Percentiles rank a stretch among this genome's conserved stretches.
Evolutionary conservation across 345 rosid species (phyloP).

Genomic region (Citrus maxima): DNA sequence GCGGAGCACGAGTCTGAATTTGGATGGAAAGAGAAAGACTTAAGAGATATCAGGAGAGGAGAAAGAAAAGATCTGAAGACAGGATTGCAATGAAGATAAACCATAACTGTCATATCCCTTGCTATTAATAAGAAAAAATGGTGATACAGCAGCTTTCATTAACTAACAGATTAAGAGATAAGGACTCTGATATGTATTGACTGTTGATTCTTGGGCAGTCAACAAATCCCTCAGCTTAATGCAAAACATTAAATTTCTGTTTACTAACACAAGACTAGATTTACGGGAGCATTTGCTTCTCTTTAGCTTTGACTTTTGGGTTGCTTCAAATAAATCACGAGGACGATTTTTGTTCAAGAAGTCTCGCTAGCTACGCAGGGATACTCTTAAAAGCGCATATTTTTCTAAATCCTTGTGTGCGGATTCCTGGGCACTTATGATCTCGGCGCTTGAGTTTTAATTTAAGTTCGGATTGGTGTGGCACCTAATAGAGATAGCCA

Average conservation of each 20-base stretch:
- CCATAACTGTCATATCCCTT: neutral
- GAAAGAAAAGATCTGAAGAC: neutral
- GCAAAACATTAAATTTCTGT: neutral
- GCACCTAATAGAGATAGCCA: too few species aligned
- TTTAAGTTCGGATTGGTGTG: too few species aligned
- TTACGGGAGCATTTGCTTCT: neutral
- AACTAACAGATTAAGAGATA: constrained; percentile 6
- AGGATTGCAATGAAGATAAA: neutral
- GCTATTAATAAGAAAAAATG: neutral
- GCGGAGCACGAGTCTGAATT: neutral
- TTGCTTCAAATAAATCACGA: neutral
- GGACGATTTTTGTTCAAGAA: neutral
- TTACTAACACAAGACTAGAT: neutral
- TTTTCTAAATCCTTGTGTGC: too few species aligned
- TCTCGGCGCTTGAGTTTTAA: too few species aligned
- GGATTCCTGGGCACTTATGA: too few species aligned
- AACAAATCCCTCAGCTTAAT: neutral
- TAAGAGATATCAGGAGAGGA: neutral
- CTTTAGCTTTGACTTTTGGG: neutral
- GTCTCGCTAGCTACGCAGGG: neutral
- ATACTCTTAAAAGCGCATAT: neutral
- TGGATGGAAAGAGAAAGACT: neutral
- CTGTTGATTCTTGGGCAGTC: constrained; percentile 4
- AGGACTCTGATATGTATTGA: constrained; percentile 5
- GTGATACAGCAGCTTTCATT: neutral